phyloP scores from a whole-genome alignment of 805 yeast genomes.

The Saturnispora dispora region DNA sequence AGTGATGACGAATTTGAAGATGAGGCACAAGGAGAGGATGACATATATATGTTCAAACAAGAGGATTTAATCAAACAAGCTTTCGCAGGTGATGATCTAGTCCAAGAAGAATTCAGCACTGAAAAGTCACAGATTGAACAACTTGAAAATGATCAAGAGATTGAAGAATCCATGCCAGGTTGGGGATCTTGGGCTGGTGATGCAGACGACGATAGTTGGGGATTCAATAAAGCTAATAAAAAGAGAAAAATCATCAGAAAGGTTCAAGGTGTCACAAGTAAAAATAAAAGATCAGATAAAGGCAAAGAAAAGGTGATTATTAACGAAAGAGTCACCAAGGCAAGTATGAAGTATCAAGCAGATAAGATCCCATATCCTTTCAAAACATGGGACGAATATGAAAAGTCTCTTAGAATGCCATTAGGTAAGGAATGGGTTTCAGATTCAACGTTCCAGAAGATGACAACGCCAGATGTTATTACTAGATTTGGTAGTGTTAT shows the following conservation, averaged over 20 bases:
- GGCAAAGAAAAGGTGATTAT: conserved; percentile 74
- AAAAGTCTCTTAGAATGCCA: conserved; percentile 90
- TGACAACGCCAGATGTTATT: conserved; percentile 81
- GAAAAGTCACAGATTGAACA: conserved; percentile 61
- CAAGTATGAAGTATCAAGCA: conserved; percentile 77
- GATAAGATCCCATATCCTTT: conserved; percentile 91
- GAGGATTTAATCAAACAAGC: conserved; percentile 81
- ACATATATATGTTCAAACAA: conserved; percentile 57
- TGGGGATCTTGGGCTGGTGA: conserved; percentile 97
- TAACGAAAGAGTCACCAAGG: conserved; percentile 79
- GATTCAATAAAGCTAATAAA: conserved; percentile 28
- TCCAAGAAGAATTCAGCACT: conserved; percentile 55
- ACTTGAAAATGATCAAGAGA: conserved; percentile 76
- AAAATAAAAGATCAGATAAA: conserved; percentile 70
- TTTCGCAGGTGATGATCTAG: conserved; percentile 95
- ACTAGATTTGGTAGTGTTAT: conserved; percentile 84
- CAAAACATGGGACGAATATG: conserved; percentile 90
- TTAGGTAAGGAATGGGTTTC: conserved; percentile 95
- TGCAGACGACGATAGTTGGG: conserved; percentile 17
- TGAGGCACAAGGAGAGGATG: conserved; percentile 37
- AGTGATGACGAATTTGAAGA: conserved; percentile 31
- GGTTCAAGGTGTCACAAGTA: conserved; percentile 65
- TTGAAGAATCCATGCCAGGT: conserved; percentile 84
- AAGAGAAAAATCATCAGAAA: conserved; percentile 60
- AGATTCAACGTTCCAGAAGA: conserved; percentile 73